These are phyloP conservation scores for Trichoderma sp. DNA, from an alignment of 2,329 filamentous ascomycete genomes.

Conservation along the genomic window DNA sequence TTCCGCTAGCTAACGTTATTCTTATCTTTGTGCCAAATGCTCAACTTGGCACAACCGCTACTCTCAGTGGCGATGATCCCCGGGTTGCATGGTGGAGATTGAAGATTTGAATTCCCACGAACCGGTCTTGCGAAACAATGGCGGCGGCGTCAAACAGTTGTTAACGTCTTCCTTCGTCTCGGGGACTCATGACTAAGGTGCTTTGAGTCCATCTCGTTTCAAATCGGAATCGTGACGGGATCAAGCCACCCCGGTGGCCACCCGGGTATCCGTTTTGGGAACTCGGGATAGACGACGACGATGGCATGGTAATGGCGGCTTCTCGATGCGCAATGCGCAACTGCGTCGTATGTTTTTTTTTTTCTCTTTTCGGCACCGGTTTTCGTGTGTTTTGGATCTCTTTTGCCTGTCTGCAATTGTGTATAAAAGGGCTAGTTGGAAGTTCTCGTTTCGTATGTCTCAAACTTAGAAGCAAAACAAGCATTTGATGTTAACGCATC, in stretches of 20 bases:
- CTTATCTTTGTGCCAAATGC: neutral
- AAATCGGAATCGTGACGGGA: neutral
- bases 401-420: neutral
- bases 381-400: neutral
- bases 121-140: neutral
- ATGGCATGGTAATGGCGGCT: neutral
- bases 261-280: conserved; percentile 4
- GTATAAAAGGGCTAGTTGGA: neutral
- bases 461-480: neutral
- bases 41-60: neutral
- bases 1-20: neutral
- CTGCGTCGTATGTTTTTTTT: neutral
- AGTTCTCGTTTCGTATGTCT: neutral
- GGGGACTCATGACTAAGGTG: neutral
- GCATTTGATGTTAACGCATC: neutral
- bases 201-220: neutral
- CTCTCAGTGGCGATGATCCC: neutral
- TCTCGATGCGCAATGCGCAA: neutral
- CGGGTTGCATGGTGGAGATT: neutral
- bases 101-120: neutral
- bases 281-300: neutral
- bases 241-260: neutral
- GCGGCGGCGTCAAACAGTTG: neutral
- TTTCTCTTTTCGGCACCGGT: neutral
- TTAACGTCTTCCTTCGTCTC: neutral